Percentiles rank a stretch among this genome's conserved stretches.
Conservation (phyloP, 2,329 filamentous ascomycete genomes). For the Tolypocladium album region DNA sequence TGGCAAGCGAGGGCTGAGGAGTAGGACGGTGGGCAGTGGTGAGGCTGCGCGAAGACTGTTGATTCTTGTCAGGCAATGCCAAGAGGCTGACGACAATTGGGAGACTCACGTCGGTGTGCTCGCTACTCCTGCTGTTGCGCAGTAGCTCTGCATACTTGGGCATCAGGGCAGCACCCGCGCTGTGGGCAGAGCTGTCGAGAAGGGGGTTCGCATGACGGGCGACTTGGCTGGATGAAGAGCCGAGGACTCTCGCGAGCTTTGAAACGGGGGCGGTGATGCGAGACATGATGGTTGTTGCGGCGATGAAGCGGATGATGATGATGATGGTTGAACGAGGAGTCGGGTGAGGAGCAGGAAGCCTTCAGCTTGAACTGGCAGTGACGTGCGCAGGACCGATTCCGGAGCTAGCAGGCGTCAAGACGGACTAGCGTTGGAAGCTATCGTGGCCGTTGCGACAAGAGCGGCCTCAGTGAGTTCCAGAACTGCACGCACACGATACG, state of each 20-base stretch:
- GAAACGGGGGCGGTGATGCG: slow-evolving; percentile 37
- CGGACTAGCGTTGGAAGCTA: neutral
- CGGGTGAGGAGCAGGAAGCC: neutral
- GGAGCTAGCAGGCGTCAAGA: neutral
- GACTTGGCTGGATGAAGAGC: slow-evolving; percentile 27
- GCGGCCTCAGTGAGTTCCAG: neutral
- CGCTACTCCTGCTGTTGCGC: slow-evolving; percentile 20
- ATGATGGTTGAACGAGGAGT: neutral
- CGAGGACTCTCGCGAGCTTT: slow-evolving; percentile 36
- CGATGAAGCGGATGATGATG: neutral
- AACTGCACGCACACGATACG: neutral
- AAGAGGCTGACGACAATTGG: neutral
- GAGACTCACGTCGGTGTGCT: slow-evolving; percentile 29
- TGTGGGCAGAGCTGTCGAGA: slow-evolving; percentile 22
- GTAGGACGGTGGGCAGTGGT: slow-evolving; percentile 37
- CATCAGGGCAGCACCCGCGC: slow-evolving; percentile 27
- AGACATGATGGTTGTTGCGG: slow-evolving; percentile 26
- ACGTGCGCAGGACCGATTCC: neutral
- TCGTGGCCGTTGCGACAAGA: neutral
- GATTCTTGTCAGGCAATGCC: neutral
- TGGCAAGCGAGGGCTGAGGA: slow-evolving; percentile 30
- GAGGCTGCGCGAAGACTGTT: slow-evolving; percentile 26
- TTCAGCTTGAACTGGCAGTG: neutral
- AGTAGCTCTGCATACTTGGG: slow-evolving; percentile 38
- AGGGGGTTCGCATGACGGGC: slow-evolving; percentile 20